Evolutionary conservation across 2,329 filamentous ascomycete genomes (phyloP), one percentile per base, ranked within the genome.

Genomic region (Westerdykella ornata): DNA sequence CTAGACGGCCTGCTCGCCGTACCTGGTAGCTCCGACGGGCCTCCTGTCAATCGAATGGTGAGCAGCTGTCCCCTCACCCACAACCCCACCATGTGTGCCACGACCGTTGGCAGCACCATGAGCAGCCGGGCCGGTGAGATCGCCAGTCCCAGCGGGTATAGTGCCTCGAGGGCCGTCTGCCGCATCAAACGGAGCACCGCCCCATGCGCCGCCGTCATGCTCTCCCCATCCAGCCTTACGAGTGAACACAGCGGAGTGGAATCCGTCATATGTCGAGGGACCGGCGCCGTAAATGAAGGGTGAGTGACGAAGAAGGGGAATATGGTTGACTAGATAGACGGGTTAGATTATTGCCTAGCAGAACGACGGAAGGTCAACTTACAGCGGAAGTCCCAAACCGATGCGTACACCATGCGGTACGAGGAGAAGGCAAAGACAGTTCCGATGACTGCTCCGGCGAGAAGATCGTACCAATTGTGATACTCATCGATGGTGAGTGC

Each of bases 401-500:
- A 69, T 0, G 80, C 80, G 51, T 83, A 86, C 2, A 77, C 73
- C 79, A 83, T 83, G 40, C 82, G 70, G 59, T 84, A 85, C 0
- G 74, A 60, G 1, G 73, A 76, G 52, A 84, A 80, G 0, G 82
- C 82, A 65, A 84, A 77, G 44, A 77, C 57, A 2, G 75, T 80
- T 2, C 82, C 83, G 35, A 86, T 83, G 31, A 76, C 57, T 0
- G 74, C 81, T 4, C 82, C 83, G 0, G 78, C 80, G 1, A 85
- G 43, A n/a, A 84, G 69, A 42, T 87, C 83, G 46, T 86, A 86
- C 80, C 81, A 84, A 65, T 87, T 81, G 66, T 88, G 84, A 59
- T 73, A 85, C 58, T 85, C 78, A 49, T 87, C 68, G 42, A 87
- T 85, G 0, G 81, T 85, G 8, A 87, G 67, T 0, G 81, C 77